Evolutionary conservation across 2,329 filamentous ascomycete genomes (phyloP).

Genomic region (Calonectria montana): DNA sequence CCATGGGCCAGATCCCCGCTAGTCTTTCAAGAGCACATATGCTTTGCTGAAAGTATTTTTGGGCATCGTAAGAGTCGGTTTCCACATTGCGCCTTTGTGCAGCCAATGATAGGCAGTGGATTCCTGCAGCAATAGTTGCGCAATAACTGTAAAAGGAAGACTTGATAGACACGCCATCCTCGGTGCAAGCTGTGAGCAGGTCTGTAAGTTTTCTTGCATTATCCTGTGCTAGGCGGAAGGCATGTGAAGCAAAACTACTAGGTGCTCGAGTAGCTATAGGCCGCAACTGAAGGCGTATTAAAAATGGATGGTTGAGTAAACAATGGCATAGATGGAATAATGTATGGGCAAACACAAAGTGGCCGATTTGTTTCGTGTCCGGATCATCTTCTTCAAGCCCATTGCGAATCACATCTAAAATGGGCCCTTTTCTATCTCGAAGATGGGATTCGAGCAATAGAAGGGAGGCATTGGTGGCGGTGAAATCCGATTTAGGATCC

Average conservation of each 20-base stretch:
- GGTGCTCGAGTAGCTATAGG: slow-evolving; percentile 16
- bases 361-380: slow-evolving; percentile 18
- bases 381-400: slow-evolving; percentile 3
- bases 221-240: slow-evolving; percentile 5
- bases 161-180: slow-evolving; percentile 11
- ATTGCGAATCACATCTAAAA: slow-evolving; percentile 20
- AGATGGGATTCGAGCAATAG: slow-evolving; percentile 26
- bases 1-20: slow-evolving; percentile 24
- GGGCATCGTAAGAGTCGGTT: slow-evolving; percentile 14
- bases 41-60: slow-evolving; percentile 15
- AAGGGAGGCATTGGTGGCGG: slow-evolving; percentile 20
- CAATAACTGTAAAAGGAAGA: slow-evolving; percentile 29
- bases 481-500: slow-evolving; percentile 28
- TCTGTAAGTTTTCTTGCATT: slow-evolving; percentile 21
- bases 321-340: slow-evolving; percentile 46
- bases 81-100: slow-evolving; percentile 19
- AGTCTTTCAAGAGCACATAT: slow-evolving; percentile 4
- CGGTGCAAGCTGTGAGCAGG: slow-evolving; percentile 5
- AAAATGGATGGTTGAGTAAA: slow-evolving; percentile 62
- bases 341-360: slow-evolving; percentile 25
- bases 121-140: slow-evolving; percentile 22
- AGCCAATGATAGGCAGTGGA: slow-evolving; percentile 21
- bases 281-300: slow-evolving; percentile 57
- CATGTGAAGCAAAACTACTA: slow-evolving; percentile 11
- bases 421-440: background rate